phyloP scores from a whole-genome alignment of 768 basidiomycete species.

The Mycena galericulata region DNA sequence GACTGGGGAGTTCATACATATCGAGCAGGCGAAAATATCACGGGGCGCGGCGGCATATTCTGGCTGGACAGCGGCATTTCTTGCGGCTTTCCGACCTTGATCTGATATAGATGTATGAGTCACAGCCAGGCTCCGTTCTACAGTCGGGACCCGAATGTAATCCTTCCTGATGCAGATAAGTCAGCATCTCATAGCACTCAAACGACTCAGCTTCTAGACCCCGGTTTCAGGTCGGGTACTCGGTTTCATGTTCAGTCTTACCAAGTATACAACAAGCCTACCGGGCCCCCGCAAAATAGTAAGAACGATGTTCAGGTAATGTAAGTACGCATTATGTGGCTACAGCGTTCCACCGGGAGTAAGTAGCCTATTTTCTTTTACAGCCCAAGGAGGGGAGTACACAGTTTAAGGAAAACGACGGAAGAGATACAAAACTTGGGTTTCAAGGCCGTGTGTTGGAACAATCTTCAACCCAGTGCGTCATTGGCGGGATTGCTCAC shows the following conservation, averaged over 20 bases:
- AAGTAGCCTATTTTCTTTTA: constrained; percentile 13
- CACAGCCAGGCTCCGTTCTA: background rate
- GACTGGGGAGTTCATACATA: constrained; percentile 56
- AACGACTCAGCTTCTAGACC: too few species aligned
- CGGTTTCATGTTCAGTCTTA: too few species aligned
- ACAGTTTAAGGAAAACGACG: background rate
- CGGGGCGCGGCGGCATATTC: constrained; percentile 37
- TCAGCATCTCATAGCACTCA: too few species aligned
- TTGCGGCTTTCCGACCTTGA: constrained; percentile 42
- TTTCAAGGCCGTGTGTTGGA: constrained; percentile 23
- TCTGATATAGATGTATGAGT: background rate
- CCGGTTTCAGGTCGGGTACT: too few species aligned
- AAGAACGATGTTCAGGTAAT: too few species aligned
- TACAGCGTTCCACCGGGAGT: constrained; percentile 2
- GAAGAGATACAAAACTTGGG: background rate
- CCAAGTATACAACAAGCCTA: background rate
- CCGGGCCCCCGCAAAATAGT: background rate
- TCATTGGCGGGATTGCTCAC: constrained; percentile 30
- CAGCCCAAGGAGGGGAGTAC: background rate
- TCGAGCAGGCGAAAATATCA: constrained; percentile 51
- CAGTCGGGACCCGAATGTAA: background rate
- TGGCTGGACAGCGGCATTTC: constrained; percentile 51
- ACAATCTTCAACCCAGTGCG: background rate
- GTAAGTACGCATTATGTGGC: constrained; percentile 18
- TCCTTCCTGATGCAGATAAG: too few species aligned